phyloP scores from a whole-genome alignment of 495 filamentous ascomycete species.

The Alectoria sarmentosa region DNA sequence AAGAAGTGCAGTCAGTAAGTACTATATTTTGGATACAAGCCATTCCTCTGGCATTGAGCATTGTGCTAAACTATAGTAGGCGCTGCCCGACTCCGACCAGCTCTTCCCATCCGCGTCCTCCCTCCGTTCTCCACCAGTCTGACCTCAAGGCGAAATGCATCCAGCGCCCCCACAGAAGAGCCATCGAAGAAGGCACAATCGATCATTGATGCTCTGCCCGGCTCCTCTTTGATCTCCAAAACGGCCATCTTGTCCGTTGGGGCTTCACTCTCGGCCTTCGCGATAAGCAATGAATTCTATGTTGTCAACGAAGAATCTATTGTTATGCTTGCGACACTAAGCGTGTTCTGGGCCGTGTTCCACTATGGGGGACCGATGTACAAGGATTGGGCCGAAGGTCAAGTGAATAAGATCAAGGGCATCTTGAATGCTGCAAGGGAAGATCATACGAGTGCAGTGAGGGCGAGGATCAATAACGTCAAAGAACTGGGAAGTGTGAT shows the following conservation, averaged over 20 bases:
- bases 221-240: constrained; percentile 83
- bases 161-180: constrained; percentile 72
- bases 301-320: constrained; percentile 98
- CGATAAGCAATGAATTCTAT: constrained; percentile 99
- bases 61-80: constrained; percentile 45
- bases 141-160: constrained; percentile 57
- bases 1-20: constrained; percentile 85
- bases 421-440: constrained; percentile 89
- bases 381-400: constrained; percentile 80
- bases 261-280: constrained; percentile 83
- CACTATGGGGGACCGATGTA: constrained; percentile 92
- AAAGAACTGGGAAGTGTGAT: constrained; percentile 87
- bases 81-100: constrained; percentile 81
- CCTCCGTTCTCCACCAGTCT: constrained; percentile 62
- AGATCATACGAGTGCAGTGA: constrained; percentile 92
- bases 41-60: constrained; percentile 20
- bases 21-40: background rate
- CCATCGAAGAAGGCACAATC: constrained; percentile 94
- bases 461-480: constrained; percentile 86
- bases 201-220: constrained; percentile 82
- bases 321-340: constrained; percentile 79
- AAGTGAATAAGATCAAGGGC: constrained; percentile 79
- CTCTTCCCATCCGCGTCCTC: constrained; percentile 57
- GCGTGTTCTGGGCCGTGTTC: constrained; percentile 79
- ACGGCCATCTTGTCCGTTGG: constrained; percentile 90